Evolutionary conservation across 2,329 filamentous ascomycete genomes (phyloP).

Genomic region (Diaporthe humulicola): DNA sequence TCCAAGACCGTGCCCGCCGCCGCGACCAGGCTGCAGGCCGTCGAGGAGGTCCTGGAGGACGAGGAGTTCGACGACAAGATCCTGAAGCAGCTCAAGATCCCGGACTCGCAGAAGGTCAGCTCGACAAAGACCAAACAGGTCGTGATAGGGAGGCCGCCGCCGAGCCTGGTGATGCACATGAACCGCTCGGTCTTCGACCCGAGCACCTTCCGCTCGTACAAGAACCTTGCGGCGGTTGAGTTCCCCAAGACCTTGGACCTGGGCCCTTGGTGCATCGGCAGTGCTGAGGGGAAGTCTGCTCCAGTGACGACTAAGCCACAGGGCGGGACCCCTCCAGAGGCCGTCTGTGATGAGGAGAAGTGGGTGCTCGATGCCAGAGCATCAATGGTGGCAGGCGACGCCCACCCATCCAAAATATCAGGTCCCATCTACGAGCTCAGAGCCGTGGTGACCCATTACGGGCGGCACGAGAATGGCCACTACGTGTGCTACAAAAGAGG

Average conservation of each 20-base stretch:
- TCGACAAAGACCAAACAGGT: constrained; percentile 92
- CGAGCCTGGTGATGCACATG: constrained; percentile 86
- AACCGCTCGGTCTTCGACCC: constrained; percentile 95
- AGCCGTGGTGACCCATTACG: constrained; percentile 89
- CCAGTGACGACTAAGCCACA: constrained; percentile 25
- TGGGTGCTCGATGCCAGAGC: constrained; percentile 78
- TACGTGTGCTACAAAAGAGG: constrained; percentile 90
- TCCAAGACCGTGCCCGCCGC: constrained; percentile 66
- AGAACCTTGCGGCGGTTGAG: constrained; percentile 83
- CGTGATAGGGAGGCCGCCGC: constrained; percentile 85
- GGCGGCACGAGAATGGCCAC: constrained; percentile 93
- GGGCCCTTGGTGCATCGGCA: constrained; percentile 87
- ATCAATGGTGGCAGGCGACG: constrained; percentile 79
- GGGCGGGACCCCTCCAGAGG: constrained; percentile 43
- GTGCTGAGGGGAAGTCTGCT: constrained; percentile 50
- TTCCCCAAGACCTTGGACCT: constrained; percentile 84
- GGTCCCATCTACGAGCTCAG: constrained; percentile 81
- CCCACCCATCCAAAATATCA: constrained; percentile 62
- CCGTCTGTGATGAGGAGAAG: constrained; percentile 63
- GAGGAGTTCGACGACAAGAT: constrained; percentile 84
- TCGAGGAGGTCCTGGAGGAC: constrained; percentile 80
- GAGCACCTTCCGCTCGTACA: constrained; percentile 80
- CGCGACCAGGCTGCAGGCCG: constrained; percentile 70
- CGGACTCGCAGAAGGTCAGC: constrained; percentile 75
- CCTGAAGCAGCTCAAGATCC: constrained; percentile 75